Evolutionary conservation across 2,329 filamentous ascomycete genomes (phyloP).

Genomic region (Colletotrichum endophyticum): DNA sequence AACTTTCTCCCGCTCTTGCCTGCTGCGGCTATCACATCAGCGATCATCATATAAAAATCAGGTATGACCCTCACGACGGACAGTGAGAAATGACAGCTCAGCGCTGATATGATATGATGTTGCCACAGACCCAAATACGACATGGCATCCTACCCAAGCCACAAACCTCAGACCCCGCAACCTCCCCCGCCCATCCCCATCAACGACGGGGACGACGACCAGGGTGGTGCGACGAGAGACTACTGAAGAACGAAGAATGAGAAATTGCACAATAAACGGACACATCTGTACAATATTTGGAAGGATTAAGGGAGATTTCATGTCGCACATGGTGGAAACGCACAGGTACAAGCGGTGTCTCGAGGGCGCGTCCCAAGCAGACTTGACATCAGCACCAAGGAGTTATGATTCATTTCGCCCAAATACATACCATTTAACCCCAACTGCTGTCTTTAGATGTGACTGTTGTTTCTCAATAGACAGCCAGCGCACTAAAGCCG

Average conservation of each 20-base stretch:
- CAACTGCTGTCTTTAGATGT: background rate
- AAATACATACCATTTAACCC: background rate
- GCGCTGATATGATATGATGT: background rate
- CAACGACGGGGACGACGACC: conserved; percentile 19
- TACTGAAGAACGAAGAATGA: background rate
- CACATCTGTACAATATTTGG: background rate
- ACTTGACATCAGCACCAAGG: background rate
- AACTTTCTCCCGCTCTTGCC: background rate
- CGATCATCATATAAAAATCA: background rate
- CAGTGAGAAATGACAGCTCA: background rate
- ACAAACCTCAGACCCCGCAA: conserved; percentile 23
- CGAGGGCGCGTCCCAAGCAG: background rate
- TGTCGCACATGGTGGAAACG: background rate
- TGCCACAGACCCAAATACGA: background rate
- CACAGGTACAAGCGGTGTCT: background rate
- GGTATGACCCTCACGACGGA: background rate
- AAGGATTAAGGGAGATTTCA: background rate
- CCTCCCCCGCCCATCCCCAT: conserved; percentile 23
- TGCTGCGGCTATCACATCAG: background rate
- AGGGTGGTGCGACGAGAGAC: conserved; percentile 17
- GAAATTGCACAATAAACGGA: background rate
- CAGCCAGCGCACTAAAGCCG: background rate
- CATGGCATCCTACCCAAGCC: conserved; percentile 17
- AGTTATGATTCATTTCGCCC: background rate
- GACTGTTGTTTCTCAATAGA: background rate